Evolutionary conservation across 306 rosid genomes (phyloP).

Genomic region (Medicago ruthenica): DNA sequence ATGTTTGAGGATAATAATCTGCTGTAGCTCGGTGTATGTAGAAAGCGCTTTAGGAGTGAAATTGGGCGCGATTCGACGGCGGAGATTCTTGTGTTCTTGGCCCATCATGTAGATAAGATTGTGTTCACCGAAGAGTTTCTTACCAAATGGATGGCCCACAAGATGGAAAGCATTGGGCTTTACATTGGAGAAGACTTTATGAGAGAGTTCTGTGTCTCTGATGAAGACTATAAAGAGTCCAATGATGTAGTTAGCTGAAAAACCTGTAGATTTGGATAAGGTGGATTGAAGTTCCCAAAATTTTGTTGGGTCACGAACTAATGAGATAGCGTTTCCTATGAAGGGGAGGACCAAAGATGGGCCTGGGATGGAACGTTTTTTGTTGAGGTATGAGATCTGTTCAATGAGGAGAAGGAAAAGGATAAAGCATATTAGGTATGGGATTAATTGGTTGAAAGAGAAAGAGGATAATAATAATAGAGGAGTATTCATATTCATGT

Average conservation of each 20-base stretch:
- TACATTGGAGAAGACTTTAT: slow-evolving; percentile 82
- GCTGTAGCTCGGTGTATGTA: slow-evolving; percentile 78
- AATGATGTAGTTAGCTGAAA: slow-evolving; percentile 76
- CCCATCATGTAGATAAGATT: slow-evolving; percentile 90
- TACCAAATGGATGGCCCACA: slow-evolving; percentile 91
- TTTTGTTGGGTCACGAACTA: slow-evolving; percentile 63
- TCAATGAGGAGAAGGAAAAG: slow-evolving; percentile 58
- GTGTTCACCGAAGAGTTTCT: slow-evolving; percentile 88
- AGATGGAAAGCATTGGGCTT: slow-evolving; percentile 73
- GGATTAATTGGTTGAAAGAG: slow-evolving; percentile 35
- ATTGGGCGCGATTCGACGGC: slow-evolving; percentile 86
- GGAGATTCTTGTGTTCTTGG: slow-evolving; percentile 79
- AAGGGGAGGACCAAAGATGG: slow-evolving; percentile 69
- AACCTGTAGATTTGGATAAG: slow-evolving; percentile 64
- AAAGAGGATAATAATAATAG: not conserved
- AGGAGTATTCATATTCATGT: not conserved
- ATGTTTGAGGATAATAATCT: slow-evolving; percentile 71
- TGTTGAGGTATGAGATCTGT: slow-evolving; percentile 68
- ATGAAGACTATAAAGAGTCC: slow-evolving; percentile 80
- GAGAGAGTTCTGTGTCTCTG: slow-evolving; percentile 80
- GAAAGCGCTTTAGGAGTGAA: slow-evolving; percentile 81
- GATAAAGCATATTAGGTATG: slow-evolving; percentile 50
- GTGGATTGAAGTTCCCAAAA: slow-evolving; percentile 82
- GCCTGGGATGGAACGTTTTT: slow-evolving; percentile 65
- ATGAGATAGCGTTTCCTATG: slow-evolving; percentile 71